A percentile compares a stretch with the other conserved stretches of the same genome.
These are phyloP conservation scores for Arthrobotrys megalospora DNA, from an alignment of 2,329 filamentous ascomycete genomes.

Conservation along the genomic window DNA sequence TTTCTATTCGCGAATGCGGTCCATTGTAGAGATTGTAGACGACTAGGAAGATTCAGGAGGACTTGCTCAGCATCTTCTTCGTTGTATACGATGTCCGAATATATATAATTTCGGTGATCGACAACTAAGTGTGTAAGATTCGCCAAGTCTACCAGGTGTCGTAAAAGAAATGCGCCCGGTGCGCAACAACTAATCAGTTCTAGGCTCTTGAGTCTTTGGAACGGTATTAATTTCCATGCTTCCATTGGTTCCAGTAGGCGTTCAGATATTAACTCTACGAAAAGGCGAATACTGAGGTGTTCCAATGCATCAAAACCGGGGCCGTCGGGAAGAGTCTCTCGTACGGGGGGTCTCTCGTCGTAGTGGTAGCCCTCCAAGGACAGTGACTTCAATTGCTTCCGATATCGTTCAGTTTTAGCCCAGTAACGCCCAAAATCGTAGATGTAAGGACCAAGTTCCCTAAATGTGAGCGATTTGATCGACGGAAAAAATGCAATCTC, in stretches of 20 bases:
- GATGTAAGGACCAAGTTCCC: neutral
- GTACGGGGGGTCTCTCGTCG: too few species aligned
- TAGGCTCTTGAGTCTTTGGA: neutral
- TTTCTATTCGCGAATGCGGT: neutral
- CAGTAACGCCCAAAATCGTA: neutral
- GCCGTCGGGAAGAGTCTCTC: too few species aligned
- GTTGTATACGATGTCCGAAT: neutral
- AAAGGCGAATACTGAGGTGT: neutral
- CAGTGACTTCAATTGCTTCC: neutral
- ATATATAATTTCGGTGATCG: neutral
- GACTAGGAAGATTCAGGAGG: constrained; percentile 4
- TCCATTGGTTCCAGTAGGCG: too few species aligned
- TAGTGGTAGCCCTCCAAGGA: neutral
- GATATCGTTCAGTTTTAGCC: neutral
- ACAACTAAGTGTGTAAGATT: constrained; percentile 1
- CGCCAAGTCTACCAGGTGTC: neutral
- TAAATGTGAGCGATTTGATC: neutral
- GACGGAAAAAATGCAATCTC: neutral
- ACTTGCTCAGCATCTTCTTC: neutral
- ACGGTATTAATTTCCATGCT: neutral
- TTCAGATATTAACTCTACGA: neutral
- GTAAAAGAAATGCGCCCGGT: neutral
- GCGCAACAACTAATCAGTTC: neutral
- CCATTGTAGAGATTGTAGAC: neutral
- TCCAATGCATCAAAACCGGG: neutral